These are phyloP conservation scores for Malus hybrid DNA, from an alignment of 331 rosid species.

Conservation along the genomic window DNA sequence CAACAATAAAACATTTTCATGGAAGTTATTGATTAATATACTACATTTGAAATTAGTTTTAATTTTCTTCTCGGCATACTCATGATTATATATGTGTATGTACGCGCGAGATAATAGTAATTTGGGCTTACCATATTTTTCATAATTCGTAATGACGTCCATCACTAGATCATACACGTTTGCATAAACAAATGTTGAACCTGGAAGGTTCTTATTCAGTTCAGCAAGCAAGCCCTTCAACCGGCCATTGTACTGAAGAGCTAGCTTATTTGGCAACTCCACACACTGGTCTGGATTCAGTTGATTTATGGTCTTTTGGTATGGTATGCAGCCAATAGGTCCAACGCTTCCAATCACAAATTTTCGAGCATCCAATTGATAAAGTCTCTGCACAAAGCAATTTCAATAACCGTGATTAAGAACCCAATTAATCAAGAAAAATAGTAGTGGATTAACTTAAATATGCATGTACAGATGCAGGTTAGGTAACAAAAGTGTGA, in stretches of 20 bases:
- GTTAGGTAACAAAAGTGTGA: background rate
- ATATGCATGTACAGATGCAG: background rate
- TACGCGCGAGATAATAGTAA: background rate
- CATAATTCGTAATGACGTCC: slow-evolving; percentile 63
- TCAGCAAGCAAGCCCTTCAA: slow-evolving; percentile 64
- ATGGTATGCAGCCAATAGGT: slow-evolving; percentile 92
- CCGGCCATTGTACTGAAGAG: slow-evolving; percentile 60
- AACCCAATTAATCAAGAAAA: background rate
- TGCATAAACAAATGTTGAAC: slow-evolving; percentile 63
- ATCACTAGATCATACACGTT: slow-evolving; percentile 71
- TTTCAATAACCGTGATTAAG: background rate
- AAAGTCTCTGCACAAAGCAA: slow-evolving; percentile 48
- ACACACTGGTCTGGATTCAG: slow-evolving; percentile 64
- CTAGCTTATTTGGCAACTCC: slow-evolving; percentile 85
- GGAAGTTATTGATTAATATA: no score
- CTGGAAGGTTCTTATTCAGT: slow-evolving; percentile 66
- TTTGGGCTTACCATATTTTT: slow-evolving; percentile 41
- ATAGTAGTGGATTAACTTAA: background rate
- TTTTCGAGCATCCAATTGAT: slow-evolving; percentile 73
- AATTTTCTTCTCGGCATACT: background rate
- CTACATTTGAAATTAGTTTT: no score
- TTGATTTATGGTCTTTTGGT: slow-evolving; percentile 79
- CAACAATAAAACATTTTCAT: no score
- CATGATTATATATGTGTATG: no score
- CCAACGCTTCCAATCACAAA: slow-evolving; percentile 85